These are phyloP conservation scores for Pichia sp. DNA, from an alignment of 1,139 yeast genomes.

Conservation along the genomic window DNA sequence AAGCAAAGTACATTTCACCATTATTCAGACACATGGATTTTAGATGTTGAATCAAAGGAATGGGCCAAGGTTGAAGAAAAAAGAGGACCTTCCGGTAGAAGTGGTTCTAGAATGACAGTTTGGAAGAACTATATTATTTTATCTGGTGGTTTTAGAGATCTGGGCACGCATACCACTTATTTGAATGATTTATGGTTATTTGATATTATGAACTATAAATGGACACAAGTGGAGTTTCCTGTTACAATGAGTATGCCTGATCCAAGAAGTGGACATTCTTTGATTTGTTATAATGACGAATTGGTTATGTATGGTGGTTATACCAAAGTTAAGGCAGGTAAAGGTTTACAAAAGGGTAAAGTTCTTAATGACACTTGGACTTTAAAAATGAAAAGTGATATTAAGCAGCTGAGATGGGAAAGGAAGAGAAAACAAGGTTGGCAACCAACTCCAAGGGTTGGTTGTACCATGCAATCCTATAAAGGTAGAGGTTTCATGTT, in stretches of 20 bases:
- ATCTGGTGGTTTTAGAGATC: slow-evolving; percentile 90
- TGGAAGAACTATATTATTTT: slow-evolving; percentile 87
- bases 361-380: slow-evolving; percentile 86
- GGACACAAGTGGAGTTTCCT: slow-evolving; percentile 88
- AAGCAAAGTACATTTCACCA: slow-evolving; percentile 94
- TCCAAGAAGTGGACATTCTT: slow-evolving; percentile 88
- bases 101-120: slow-evolving; percentile 83
- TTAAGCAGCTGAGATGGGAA: slow-evolving; percentile 79
- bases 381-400: slow-evolving; percentile 78
- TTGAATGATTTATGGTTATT: slow-evolving; percentile 86
- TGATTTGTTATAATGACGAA: slow-evolving; percentile 72
- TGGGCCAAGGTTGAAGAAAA: slow-evolving; percentile 76
- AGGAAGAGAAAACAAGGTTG: slow-evolving; percentile 83
- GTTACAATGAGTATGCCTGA: slow-evolving; percentile 77
- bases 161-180: slow-evolving; percentile 78
- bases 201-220: slow-evolving; percentile 80
- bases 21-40: slow-evolving; percentile 91
- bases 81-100: slow-evolving; percentile 77
- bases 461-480: slow-evolving; percentile 83
- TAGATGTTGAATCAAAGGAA: slow-evolving; percentile 76
- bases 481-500: slow-evolving; percentile 89
- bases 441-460: slow-evolving; percentile 90
- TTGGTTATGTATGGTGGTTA: slow-evolving; percentile 90
- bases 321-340: slow-evolving; percentile 84
- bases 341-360: slow-evolving; percentile 87